Evolutionary conservation across 768 basidiomycete species (phyloP).

Genomic region (Sporobolomyces phaffii): DNA sequence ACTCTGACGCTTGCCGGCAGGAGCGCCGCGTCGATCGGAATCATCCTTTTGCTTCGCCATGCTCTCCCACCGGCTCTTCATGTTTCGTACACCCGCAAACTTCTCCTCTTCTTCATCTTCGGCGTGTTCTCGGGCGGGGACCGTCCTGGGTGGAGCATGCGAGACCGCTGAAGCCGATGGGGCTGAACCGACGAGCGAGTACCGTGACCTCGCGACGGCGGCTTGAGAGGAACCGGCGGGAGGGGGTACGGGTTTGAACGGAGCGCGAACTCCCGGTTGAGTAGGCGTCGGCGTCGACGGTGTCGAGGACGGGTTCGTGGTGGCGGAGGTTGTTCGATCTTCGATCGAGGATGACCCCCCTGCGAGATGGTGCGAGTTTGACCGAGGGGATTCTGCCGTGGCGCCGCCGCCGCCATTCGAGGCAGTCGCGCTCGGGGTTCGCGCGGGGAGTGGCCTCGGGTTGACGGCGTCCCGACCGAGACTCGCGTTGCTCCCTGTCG

Average conservation of each 20-base stretch:
- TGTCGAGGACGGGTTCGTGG: neutral
- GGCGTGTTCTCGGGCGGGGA: no score
- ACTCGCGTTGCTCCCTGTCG: constrained; percentile 4
- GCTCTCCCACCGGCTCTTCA: constrained; percentile 40
- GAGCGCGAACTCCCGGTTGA: neutral
- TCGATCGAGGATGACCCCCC: no score
- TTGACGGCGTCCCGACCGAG: constrained; percentile 15
- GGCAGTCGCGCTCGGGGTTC: neutral
- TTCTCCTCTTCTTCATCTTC: constrained; percentile 27
- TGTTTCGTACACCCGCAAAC: constrained; percentile 40
- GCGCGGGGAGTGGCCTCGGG: constrained; percentile 18
- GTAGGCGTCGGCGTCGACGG: neutral
- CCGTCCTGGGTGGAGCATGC: no score
- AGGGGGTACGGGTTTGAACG: constrained; percentile 34
- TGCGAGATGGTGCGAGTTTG: no score
- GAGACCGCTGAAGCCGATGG: neutral
- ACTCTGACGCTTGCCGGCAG: constrained; percentile 13
- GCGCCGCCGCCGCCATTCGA: no score
- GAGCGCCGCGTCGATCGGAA: neutral
- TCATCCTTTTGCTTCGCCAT: constrained; percentile 10
- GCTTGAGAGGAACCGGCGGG: neutral
- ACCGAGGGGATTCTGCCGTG: neutral
- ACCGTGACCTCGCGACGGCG: neutral
- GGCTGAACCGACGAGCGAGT: neutral
- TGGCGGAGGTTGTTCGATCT: neutral